phyloP scores from a whole-genome alignment of 345 rosid species.

The Eucalyptus microcorys region DNA sequence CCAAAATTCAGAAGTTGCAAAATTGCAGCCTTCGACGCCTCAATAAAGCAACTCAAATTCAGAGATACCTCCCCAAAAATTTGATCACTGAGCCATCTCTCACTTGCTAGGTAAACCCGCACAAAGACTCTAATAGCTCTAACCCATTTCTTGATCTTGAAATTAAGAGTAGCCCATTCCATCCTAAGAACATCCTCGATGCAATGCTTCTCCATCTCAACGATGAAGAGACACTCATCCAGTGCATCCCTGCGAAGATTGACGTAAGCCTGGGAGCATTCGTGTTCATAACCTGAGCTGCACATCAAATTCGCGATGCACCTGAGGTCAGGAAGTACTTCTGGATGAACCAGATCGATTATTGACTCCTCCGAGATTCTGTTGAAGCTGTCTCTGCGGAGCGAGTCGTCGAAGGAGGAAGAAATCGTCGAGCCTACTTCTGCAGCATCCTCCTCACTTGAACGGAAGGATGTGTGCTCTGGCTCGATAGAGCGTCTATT shows the following conservation, averaged over 20 bases:
- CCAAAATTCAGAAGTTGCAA: slow-evolving; percentile 76
- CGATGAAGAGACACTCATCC: slow-evolving; percentile 63
- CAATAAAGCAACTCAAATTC: slow-evolving; percentile 42
- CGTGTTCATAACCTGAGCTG: slow-evolving; percentile 48
- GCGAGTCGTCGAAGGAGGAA: slow-evolving; percentile 49
- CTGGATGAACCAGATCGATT: slow-evolving; percentile 61
- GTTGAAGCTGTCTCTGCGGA: slow-evolving; percentile 39
- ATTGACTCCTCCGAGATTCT: slow-evolving; percentile 37
- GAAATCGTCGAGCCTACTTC: slow-evolving; percentile 47
- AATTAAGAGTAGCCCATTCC: slow-evolving; percentile 68
- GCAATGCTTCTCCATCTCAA: slow-evolving; percentile 77
- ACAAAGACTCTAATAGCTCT: slow-evolving; percentile 53
- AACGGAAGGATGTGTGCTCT: slow-evolving; percentile 53
- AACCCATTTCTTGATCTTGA: slow-evolving; percentile 86
- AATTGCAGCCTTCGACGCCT: slow-evolving; percentile 63
- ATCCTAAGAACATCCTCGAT: slow-evolving; percentile 75
- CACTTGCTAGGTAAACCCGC: slow-evolving; percentile 61
- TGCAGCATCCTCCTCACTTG: slow-evolving; percentile 43
- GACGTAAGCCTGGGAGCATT: slow-evolving; percentile 65
- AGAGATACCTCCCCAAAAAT: slow-evolving; percentile 37
- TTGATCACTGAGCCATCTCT: slow-evolving; percentile 53
- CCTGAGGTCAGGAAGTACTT: slow-evolving; percentile 53
- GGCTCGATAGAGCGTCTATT: slow-evolving; percentile 60
- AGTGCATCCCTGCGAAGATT: slow-evolving; percentile 55
- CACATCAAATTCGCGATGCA: slow-evolving; percentile 64